phyloP scores from a whole-genome alignment of 2,329 filamentous ascomycete species.

The Ascochyta rabiei region DNA sequence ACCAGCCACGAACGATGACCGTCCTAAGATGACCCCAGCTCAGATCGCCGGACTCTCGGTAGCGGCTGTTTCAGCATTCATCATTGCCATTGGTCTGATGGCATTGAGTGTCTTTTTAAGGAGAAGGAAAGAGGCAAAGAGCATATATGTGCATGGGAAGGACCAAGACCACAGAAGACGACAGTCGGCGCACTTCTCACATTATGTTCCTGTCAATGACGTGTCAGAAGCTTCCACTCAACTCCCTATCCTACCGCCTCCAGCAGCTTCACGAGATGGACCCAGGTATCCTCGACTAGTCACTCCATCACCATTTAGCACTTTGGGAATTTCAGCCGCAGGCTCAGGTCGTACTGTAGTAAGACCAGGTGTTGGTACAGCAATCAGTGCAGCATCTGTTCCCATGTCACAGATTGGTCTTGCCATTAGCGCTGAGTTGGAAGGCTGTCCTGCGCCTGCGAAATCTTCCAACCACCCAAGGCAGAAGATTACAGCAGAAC shows the following conservation, averaged over 20 bases:
- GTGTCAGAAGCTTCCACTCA: conserved; percentile 16
- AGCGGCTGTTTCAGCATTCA: conserved; percentile 45
- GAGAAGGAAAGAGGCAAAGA: conserved; percentile 40
- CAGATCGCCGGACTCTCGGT: conserved; percentile 49
- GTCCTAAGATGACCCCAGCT: conserved; percentile 43
- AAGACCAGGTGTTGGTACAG: conserved; percentile 29
- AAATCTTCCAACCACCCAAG: conserved; percentile 15
- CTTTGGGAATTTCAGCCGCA: conserved; percentile 1
- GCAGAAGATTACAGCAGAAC: conserved; percentile 13
- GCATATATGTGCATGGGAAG: conserved; percentile 32
- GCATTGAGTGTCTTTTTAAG: conserved; percentile 45
- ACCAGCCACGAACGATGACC: conserved; percentile 20
- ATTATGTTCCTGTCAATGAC: conserved; percentile 22
- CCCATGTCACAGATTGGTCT: conserved; percentile 45
- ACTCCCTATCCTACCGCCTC: conserved; percentile 26
- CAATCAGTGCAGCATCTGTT: conserved; percentile 29
- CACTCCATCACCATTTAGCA: conserved; percentile 18
- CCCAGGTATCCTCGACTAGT: conserved; percentile 3
- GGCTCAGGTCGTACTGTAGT: conserved; percentile 23
- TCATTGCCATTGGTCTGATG: conserved; percentile 48
- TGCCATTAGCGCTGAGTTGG: conserved; percentile 46
- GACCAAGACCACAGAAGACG: conserved; percentile 17
- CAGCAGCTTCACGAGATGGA: conserved; percentile 10
- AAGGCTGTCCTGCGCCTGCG: conserved; percentile 29
- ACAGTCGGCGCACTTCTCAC: conserved; percentile 33